Conservation (phyloP, 805 yeast genomes). For the Spathaspora boniae region DNA sequence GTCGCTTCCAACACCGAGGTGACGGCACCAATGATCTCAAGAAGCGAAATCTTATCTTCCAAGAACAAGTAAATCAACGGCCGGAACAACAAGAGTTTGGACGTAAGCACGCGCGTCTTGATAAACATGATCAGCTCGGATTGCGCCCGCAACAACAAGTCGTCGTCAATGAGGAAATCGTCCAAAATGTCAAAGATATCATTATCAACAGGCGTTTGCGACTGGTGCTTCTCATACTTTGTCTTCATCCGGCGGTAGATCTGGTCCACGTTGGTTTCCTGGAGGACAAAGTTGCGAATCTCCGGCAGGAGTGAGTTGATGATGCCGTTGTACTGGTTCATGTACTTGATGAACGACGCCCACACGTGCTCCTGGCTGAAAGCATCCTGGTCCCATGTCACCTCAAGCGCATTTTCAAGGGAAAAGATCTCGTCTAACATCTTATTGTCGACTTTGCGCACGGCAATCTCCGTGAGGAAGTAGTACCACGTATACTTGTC, state of each 20-base stretch:
- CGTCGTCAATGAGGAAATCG: slow-evolving; percentile 33
- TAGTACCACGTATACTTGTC: slow-evolving; percentile 35
- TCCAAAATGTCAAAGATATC: slow-evolving; percentile 24
- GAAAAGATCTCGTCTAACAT: slow-evolving; percentile 32
- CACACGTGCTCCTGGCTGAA: slow-evolving; percentile 22
- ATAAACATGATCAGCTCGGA: slow-evolving; percentile 37
- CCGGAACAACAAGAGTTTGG: slow-evolving; percentile 30
- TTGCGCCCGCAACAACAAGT: slow-evolving; percentile 29
- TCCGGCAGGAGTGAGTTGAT: slow-evolving; percentile 33
- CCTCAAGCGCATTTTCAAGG: slow-evolving; percentile 8
- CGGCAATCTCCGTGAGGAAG: slow-evolving; percentile 38
- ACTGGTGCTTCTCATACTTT: slow-evolving; percentile 16
- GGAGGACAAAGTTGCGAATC: slow-evolving; percentile 29
- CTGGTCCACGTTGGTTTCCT: slow-evolving; percentile 29
- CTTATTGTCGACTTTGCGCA: slow-evolving; percentile 35
- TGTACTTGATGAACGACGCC: slow-evolving; percentile 27
- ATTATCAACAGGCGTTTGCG: slow-evolving; percentile 8
- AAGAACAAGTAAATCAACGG: slow-evolving; percentile 32
- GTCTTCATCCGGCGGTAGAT: slow-evolving; percentile 25
- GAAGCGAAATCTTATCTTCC: slow-evolving; percentile 24
- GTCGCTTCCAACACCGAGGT: slow-evolving; percentile 13
- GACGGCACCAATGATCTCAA: slow-evolving; percentile 26
- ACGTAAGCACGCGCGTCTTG: slow-evolving; percentile 32
- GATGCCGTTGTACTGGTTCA: slow-evolving; percentile 36
- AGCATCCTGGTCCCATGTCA: slow-evolving; percentile 22